Conservation (phyloP, 495 filamentous ascomycete species). For the Lasiosphaeria miniovina region DNA sequence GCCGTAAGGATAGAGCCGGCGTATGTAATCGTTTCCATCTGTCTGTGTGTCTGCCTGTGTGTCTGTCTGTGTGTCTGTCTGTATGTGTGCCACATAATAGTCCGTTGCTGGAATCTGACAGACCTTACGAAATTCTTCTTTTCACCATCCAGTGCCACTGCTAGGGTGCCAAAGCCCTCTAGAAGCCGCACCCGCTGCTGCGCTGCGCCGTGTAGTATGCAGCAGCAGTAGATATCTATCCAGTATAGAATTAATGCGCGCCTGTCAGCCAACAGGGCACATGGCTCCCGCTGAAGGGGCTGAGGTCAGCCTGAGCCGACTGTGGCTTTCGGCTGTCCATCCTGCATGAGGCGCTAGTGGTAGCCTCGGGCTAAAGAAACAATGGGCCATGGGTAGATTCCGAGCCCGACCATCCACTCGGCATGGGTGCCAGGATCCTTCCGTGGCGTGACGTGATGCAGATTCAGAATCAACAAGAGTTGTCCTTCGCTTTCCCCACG, state of each 20-base stretch:
- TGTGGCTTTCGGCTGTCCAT: neutral
- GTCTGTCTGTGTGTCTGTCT: neutral
- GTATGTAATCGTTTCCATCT: neutral
- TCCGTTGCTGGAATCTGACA: too few relatives aligned
- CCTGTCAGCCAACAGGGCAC: conserved; percentile 3
- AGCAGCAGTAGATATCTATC: neutral
- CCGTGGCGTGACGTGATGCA: conserved; percentile 32
- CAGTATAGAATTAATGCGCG: conserved; percentile 14
- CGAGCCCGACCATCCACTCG: conserved; percentile 12
- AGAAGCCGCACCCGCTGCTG: conserved; percentile 16
- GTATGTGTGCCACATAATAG: too few relatives aligned
- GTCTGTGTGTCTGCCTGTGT: neutral
- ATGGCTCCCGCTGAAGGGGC: conserved; percentile 4
- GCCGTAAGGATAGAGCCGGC: neutral
- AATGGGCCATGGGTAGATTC: neutral
- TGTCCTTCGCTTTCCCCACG: neutral
- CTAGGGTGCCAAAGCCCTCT: neutral
- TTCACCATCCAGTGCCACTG: neutral
- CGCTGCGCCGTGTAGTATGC: conserved; percentile 1
- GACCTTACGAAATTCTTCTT: too few relatives aligned
- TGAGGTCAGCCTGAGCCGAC: neutral
- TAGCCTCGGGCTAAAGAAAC: conserved; percentile 9
- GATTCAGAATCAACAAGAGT: conserved; percentile 21
- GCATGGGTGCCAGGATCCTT: conserved; percentile 19
- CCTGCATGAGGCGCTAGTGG: neutral